Conservation (phyloP, 2,329 filamentous ascomycete genomes). For the Colletotrichum kahawae region DNA sequence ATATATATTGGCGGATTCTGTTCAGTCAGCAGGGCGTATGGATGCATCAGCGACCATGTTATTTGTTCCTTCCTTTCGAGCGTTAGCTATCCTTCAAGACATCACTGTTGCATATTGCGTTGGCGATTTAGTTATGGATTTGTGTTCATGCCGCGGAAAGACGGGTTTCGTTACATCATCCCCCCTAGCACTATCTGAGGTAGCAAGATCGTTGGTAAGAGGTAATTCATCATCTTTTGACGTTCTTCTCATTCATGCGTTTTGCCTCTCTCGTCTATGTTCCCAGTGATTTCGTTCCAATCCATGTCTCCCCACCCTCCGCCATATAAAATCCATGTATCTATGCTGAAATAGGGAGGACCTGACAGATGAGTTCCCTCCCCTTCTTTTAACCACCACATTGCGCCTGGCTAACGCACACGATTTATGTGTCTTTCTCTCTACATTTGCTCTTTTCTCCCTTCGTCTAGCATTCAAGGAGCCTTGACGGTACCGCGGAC, state of each 20-base stretch:
- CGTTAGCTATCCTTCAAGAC: background rate
- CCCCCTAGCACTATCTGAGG: background rate
- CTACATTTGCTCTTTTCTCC: background rate
- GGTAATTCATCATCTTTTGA: background rate
- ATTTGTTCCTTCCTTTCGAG: background rate
- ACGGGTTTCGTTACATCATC: background rate
- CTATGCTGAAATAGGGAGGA: background rate
- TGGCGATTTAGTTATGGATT: background rate
- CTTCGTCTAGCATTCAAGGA: conserved; percentile 16
- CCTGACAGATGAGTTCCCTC: background rate
- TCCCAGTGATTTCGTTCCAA: conserved; percentile 2
- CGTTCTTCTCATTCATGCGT: conserved; percentile 8
- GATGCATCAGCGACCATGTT: background rate
- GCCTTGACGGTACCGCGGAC: conserved; percentile 66
- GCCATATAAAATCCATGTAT: conserved; percentile 4
- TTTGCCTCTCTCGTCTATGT: conserved; percentile 12
- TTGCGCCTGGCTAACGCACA: conserved; percentile 1
- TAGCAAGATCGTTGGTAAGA: background rate
- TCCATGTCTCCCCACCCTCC: background rate
- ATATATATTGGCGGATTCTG: background rate
- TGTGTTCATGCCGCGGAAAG: background rate
- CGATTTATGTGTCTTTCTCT: background rate
- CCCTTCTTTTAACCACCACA: background rate
- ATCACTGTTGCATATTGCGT: background rate
- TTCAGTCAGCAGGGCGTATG: background rate